Base-by-base conservation (phyloP, 176 grass and related monocot species). In the Carex scoparia region DNA sequence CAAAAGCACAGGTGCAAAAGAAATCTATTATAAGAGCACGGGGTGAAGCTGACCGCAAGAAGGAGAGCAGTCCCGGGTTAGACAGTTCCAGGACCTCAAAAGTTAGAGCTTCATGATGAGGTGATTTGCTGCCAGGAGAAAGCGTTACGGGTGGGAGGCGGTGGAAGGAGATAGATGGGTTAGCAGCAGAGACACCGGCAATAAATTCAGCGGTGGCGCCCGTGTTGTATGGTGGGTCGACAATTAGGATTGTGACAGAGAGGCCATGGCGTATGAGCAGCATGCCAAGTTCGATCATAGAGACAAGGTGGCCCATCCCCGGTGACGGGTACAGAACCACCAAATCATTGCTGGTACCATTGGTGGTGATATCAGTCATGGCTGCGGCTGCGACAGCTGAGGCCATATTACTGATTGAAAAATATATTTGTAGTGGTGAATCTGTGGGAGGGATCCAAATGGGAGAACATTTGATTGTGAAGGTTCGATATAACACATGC, bases 291-390 rank as follows among this genome's bases (percentile, higher is more conserved):
- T 90, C 85, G 37, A 86, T 87, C 55, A 69, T 38, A 75, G 91
- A 19, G 16, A 87, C 46, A 33, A 91, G 23, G 81, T 96, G 91
- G 53, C 87, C 81, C 86, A 81, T 86, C 19, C 15, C 69, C 18
- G 84, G 62, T 58, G 86, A 84, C 0, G 51, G 75, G 89, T 86
- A 89, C 54, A 94, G 89, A 72, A 87, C 91, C 75, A 90, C 86
- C 2, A 68, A 32, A 81, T 83, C 86, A 88, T 85, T 75, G 61
- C 0, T 56, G 0, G 27, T 48, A 44, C 4, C 62, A 64, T 58
- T 3, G 46, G 30, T 54, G 28, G 15, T 33, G 74, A 57, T 19
- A n/a, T 30, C 57, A 40, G 49, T 49, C 66, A 10, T 51, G 10
- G 23, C 23, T 23, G 23, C 23, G 23, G 48, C 48, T 11, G 10